These are phyloP conservation scores for Kwoniella dejecticola DNA, from an alignment of 768 basidiomycete genomes.

Conservation along the genomic window DNA sequence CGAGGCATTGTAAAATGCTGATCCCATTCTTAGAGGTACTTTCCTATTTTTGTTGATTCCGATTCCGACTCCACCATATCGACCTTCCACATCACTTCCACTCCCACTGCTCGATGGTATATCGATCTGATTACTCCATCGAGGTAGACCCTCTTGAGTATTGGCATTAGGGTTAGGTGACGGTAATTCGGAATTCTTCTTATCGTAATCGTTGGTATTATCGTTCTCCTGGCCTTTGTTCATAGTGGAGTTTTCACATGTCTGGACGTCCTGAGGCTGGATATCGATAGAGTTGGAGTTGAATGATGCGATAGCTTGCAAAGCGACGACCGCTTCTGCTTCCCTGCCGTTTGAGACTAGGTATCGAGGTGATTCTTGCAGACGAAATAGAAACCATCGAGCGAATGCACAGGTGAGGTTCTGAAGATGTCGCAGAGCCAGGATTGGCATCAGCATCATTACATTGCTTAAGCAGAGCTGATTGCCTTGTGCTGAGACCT, in stretches of 20 bases:
- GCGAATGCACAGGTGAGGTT: slow-evolving; percentile 83
- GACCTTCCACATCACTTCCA: neutral
- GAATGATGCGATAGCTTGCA: slow-evolving; percentile 80
- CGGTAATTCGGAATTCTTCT: slow-evolving; percentile 29
- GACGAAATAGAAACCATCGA: slow-evolving; percentile 83
- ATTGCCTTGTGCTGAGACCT: too few species aligned
- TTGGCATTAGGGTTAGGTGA: too few species aligned
- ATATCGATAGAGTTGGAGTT: slow-evolving; percentile 75
- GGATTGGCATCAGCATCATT: neutral
- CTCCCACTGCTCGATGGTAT: neutral
- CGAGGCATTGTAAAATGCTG: slow-evolving; percentile 40
- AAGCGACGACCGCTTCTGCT: slow-evolving; percentile 77
- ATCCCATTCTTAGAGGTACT: slow-evolving; percentile 37
- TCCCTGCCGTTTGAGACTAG: slow-evolving; percentile 85
- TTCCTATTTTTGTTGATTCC: slow-evolving; percentile 27
- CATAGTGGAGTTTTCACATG: neutral
- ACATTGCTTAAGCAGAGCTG: too few species aligned
- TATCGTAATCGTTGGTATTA: too few species aligned
- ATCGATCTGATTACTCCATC: slow-evolving; percentile 7
- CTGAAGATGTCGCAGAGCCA: slow-evolving; percentile 57
- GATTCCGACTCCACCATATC: slow-evolving; percentile 10
- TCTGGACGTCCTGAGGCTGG: slow-evolving; percentile 68
- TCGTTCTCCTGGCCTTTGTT: neutral
- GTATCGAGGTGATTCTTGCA: slow-evolving; percentile 92
- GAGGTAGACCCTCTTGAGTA: neutral